phyloP scores from a whole-genome alignment of 2,329 filamentous ascomycete species.

The Cladosporium halotolerans region DNA sequence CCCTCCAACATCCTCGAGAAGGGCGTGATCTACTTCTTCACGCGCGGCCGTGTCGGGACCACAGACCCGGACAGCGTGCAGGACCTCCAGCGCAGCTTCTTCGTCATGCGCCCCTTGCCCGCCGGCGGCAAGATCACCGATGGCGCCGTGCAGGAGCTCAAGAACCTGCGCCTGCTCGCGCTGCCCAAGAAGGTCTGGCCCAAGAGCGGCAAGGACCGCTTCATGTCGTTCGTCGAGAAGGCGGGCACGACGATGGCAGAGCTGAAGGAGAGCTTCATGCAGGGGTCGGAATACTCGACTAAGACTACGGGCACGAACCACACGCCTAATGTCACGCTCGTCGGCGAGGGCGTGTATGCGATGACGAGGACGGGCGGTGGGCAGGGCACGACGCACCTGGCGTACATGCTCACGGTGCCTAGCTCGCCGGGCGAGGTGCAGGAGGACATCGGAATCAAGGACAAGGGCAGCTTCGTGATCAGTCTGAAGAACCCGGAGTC shows the following conservation, averaged over 20 bases:
- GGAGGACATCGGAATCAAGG: conserved; percentile 63
- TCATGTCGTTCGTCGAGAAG: conserved; percentile 81
- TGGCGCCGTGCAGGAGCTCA: conserved; percentile 49
- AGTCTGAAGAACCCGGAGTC: conserved; percentile 74
- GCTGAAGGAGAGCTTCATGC: conserved; percentile 67
- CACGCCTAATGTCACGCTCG: conserved; percentile 61
- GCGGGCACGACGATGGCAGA: conserved; percentile 57
- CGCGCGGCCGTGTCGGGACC: conserved; percentile 67
- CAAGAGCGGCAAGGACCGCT: conserved; percentile 59
- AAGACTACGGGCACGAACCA: conserved; percentile 67
- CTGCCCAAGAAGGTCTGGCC: conserved; percentile 83
- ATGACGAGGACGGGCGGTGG: conserved; percentile 66
- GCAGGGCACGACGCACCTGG: conserved; percentile 57
- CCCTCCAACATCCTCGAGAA: conserved; percentile 71
- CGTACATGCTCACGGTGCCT: conserved; percentile 72
- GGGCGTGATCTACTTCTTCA: conserved; percentile 87
- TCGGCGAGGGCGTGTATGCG: conserved; percentile 82
- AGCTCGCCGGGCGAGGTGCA: conserved; percentile 65
- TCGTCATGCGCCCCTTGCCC: conserved; percentile 69
- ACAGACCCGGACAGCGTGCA: conserved; percentile 61
- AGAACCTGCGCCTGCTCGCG: conserved; percentile 65
- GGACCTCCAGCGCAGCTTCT: conserved; percentile 72
- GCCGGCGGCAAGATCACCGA: conserved; percentile 60
- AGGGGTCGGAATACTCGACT: conserved; percentile 63
- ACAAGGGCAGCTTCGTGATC: conserved; percentile 70